Evolutionary conservation across 352 stramenopile genomes (phyloP).

Genomic region (Albugo laibachii): DNA sequence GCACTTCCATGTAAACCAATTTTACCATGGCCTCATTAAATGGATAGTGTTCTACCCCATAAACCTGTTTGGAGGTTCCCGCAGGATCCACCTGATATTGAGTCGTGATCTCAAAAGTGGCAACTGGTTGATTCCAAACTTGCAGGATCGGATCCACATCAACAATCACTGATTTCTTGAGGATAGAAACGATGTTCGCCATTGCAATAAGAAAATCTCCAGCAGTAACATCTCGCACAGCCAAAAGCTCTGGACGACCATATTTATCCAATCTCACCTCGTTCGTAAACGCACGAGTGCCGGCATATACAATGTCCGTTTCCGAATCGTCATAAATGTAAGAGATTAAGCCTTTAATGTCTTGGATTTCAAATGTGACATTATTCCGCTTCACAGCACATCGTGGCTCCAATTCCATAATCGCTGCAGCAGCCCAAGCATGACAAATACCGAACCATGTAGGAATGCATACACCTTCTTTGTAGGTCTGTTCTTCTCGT

Average conservation of each 20-base stretch:
- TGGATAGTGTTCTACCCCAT: slow-evolving; percentile 10
- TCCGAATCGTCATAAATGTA: slow-evolving; percentile 9
- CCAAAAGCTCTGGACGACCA: slow-evolving; percentile 2
- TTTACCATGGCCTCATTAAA: slow-evolving; percentile 13
- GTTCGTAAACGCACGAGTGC: slow-evolving; percentile 10
- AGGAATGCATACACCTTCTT: slow-evolving; percentile 7
- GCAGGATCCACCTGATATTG: slow-evolving; percentile 6
- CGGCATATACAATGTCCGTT: slow-evolving; percentile 11
- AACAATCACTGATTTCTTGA: slow-evolving; percentile 12
- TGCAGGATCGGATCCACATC: slow-evolving; percentile 8
- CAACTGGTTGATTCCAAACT: slow-evolving; percentile 17
- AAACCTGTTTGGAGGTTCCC: slow-evolving; percentile 6
- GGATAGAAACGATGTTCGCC: slow-evolving; percentile 11
- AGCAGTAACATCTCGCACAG: slow-evolving; percentile 10
- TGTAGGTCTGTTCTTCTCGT: not conserved
- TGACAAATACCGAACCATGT: slow-evolving; percentile 17
- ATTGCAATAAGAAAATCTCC: slow-evolving; percentile 15
- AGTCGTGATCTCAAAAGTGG: slow-evolving; percentile 7
- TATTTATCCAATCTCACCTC: slow-evolving; percentile 7
- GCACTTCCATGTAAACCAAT: slow-evolving; percentile 11
- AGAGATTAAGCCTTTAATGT: slow-evolving; percentile 10
- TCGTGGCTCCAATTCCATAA: slow-evolving; percentile 11
- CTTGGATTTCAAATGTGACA: slow-evolving; percentile 13
- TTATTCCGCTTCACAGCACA: slow-evolving; percentile 10
- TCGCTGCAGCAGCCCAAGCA: slow-evolving; percentile 12